A percentile compares a stretch with the other conserved stretches of the same genome.
Conservation (phyloP, 768 basidiomycete genomes). For the Leccinellum rugosiceps region DNA sequence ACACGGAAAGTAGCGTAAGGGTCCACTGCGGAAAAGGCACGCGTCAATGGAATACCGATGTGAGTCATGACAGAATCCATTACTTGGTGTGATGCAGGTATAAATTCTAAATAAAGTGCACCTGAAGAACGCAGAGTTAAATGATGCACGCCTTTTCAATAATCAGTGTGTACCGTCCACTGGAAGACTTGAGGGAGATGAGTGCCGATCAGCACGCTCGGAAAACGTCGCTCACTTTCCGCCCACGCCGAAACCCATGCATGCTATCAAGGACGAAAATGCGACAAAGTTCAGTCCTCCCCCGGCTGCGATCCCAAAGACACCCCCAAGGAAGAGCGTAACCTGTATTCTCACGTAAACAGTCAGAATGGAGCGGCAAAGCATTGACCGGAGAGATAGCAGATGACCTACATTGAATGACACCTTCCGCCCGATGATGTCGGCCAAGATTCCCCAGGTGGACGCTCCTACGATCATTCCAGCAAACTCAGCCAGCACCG, state of each 20-base stretch:
- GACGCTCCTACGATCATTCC: constrained; percentile 50
- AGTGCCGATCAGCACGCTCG: constrained; percentile 15
- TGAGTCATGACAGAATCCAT: not conserved
- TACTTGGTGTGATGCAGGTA: constrained; percentile 41
- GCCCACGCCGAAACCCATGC: constrained; percentile 48
- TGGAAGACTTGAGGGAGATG: constrained; percentile 34
- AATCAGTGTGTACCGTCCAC: constrained; percentile 39
- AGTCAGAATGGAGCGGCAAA: too few species aligned
- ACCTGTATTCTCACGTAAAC: constrained; percentile 15
- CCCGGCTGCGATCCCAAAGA: constrained; percentile 52
- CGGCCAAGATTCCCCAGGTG: constrained; percentile 48
- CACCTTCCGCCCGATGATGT: constrained; percentile 44
- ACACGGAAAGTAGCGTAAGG: constrained; percentile 51
- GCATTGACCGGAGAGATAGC: not conserved
- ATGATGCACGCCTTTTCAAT: not conserved
- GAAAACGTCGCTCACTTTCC: constrained; percentile 41
- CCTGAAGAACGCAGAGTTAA: constrained; percentile 26
- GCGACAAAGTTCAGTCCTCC: constrained; percentile 44
- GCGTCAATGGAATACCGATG: not conserved
- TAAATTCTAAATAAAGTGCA: constrained; percentile 44
- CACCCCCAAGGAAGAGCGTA: constrained; percentile 36
- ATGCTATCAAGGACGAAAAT: constrained; percentile 45
- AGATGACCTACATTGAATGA: constrained; percentile 38
- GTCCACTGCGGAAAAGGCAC: constrained; percentile 37
- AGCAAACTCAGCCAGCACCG: constrained; percentile 45